Percentiles rank a stretch among this genome's conserved stretches.
These are phyloP conservation scores for Russula ochroleuca DNA, from an alignment of 768 basidiomycete genomes.

Conservation along the genomic window DNA sequence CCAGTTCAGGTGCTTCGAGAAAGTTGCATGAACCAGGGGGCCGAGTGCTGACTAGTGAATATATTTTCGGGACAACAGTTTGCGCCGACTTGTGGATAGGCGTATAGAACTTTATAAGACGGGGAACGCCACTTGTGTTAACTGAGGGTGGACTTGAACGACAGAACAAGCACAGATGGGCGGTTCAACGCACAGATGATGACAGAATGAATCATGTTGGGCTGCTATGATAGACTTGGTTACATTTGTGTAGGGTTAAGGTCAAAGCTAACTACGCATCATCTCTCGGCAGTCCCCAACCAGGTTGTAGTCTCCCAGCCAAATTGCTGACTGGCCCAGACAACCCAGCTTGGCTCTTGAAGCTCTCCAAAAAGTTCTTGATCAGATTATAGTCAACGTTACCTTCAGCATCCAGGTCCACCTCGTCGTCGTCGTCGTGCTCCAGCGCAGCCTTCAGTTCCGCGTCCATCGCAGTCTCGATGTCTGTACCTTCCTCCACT, in stretches of 20 bases:
- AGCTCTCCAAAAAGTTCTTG: conserved; percentile 96
- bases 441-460: conserved; percentile 68
- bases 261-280: conserved; percentile 30
- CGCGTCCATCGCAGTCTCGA: conserved; percentile 85
- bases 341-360: conserved; percentile 84
- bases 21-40: conserved; percentile 90
- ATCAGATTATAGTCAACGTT: conserved; percentile 84
- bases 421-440: conserved; percentile 53
- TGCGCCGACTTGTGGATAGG: conserved; percentile 65
- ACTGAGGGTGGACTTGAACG: conserved; percentile 44
- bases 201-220: conserved; percentile 28
- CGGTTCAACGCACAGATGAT: conserved; percentile 24
- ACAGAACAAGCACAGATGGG: background rate
- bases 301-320: conserved; percentile 76
- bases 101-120: conserved; percentile 86
- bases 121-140: conserved; percentile 87
- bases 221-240: too few species aligned
- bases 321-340: conserved; percentile 91
- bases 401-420: conserved; percentile 42
- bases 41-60: conserved; percentile 77
- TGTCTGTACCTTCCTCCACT: conserved; percentile 54
- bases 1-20: conserved; percentile 86
- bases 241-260: conserved; percentile 18
- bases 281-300: conserved; percentile 71
- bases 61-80: conserved; percentile 82